Evolutionary conservation across 2,329 filamentous ascomycete genomes (phyloP).

Genomic region (Colletotrichum tamarilloi): DNA sequence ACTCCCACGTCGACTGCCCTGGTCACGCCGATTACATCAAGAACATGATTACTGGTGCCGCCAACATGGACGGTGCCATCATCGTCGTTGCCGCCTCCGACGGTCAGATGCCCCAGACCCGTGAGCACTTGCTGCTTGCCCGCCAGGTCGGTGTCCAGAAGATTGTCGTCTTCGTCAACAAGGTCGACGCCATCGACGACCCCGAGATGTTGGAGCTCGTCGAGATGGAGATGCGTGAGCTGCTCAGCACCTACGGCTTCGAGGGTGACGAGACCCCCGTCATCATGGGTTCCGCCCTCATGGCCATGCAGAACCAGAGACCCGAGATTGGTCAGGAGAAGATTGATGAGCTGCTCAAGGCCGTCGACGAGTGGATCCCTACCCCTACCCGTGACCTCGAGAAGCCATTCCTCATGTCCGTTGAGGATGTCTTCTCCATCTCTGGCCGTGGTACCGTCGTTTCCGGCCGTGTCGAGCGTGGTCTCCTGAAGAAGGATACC

Average conservation of each 20-base stretch:
- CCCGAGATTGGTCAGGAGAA: slow-evolving; percentile 87
- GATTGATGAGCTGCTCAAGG: slow-evolving; percentile 90
- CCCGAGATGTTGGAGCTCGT: slow-evolving; percentile 99
- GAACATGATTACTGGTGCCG: slow-evolving; percentile 99
- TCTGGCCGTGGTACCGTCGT: slow-evolving; percentile 95
- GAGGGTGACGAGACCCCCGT: slow-evolving; percentile 98
- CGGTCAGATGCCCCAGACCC: slow-evolving; percentile 99
- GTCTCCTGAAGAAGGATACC: slow-evolving; percentile 89
- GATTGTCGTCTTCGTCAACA: slow-evolving; percentile 99
- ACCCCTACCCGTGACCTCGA: slow-evolving; percentile 93
- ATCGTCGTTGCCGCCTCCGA: slow-evolving; percentile 98
- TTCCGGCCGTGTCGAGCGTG: slow-evolving; percentile 97
- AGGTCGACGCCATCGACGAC: slow-evolving; percentile 97
- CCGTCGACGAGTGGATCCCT: slow-evolving; percentile 96
- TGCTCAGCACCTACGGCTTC: slow-evolving; percentile 92
- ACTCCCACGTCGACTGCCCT: slow-evolving; percentile 99
- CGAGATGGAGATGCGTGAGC: slow-evolving; percentile 99
- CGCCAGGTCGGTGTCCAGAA: slow-evolving; percentile 98
- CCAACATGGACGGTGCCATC: slow-evolving; percentile 99
- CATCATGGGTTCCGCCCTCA: slow-evolving; percentile 95
- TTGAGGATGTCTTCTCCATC: slow-evolving; percentile 94
- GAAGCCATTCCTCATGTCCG: slow-evolving; percentile 99
- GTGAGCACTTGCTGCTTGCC: slow-evolving; percentile 97
- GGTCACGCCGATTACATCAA: slow-evolving; percentile 99
- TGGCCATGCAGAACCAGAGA: slow-evolving; percentile 87